Conservation (phyloP, 768 basidiomycete genomes). For the Boletus rubescentipes region DNA sequence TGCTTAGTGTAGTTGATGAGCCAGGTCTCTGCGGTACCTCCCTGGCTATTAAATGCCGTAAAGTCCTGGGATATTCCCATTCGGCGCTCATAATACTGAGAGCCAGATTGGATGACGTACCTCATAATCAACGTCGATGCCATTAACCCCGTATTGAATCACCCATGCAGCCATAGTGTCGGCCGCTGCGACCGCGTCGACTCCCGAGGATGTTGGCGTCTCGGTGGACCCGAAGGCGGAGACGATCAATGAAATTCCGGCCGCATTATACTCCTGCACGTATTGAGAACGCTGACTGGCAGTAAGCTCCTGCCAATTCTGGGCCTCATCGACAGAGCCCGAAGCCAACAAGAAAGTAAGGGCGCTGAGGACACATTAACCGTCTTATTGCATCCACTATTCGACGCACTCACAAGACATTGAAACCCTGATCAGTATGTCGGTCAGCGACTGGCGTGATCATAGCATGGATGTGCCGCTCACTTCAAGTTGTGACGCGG, state of each 20-base stretch:
- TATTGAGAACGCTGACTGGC: slow-evolving; percentile 39
- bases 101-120: slow-evolving; percentile 8
- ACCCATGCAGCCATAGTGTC: slow-evolving; percentile 47
- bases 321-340: slow-evolving; percentile 46
- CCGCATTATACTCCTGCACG: slow-evolving; percentile 48
- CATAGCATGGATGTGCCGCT: background rate
- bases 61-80: slow-evolving; percentile 26
- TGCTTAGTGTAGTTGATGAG: slow-evolving; percentile 32
- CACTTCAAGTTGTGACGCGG: slow-evolving; percentile 44
- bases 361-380: slow-evolving; percentile 23
- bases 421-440: slow-evolving; percentile 29
- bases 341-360: slow-evolving; percentile 43
- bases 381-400: background rate
- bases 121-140: slow-evolving; percentile 57
- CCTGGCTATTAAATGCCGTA: slow-evolving; percentile 28
- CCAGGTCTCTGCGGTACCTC: slow-evolving; percentile 41
- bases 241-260: slow-evolving; percentile 59
- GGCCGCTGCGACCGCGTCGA: slow-evolving; percentile 40
- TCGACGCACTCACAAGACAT: slow-evolving; percentile 31
- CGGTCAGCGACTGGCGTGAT: background rate
- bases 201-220: slow-evolving; percentile 42
- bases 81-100: background rate
- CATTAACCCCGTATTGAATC: slow-evolving; percentile 46
- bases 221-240: slow-evolving; percentile 49
- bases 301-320: slow-evolving; percentile 43